phyloP scores from a whole-genome alignment of 2,329 filamentous ascomycete species.

The Westerdykella ornata region DNA sequence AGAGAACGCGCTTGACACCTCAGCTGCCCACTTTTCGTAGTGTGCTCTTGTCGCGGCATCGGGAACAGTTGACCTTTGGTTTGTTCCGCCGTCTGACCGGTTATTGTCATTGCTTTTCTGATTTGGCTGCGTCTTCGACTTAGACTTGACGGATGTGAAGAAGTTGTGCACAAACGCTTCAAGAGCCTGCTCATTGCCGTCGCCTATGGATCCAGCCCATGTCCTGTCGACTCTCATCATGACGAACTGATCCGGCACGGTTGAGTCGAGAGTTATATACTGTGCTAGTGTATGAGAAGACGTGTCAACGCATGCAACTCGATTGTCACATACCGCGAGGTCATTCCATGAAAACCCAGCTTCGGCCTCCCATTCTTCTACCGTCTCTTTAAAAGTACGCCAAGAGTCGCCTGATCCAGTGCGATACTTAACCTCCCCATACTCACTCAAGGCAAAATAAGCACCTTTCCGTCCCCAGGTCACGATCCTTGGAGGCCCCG shows the following conservation, averaged over 20 bases:
- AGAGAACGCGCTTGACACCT: conserved; percentile 22
- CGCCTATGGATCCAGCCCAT: conserved; percentile 33
- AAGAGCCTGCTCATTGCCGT: conserved; percentile 28
- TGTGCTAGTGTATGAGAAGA: background rate
- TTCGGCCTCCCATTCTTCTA: conserved; percentile 32
- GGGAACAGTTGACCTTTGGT: conserved; percentile 3
- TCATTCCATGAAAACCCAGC: conserved; percentile 26
- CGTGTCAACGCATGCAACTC: no score
- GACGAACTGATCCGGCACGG: conserved; percentile 29
- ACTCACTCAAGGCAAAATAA: conserved; percentile 35
- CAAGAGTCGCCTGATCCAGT: conserved; percentile 18
- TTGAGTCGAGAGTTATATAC: conserved; percentile 28
- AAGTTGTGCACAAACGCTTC: conserved; percentile 28
- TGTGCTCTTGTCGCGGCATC: conserved; percentile 18
- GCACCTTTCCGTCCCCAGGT: conserved; percentile 28
- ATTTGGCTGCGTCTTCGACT: conserved; percentile 12
- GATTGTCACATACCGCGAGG: conserved; percentile 12
- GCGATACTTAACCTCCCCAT: conserved; percentile 27
- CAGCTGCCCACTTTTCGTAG: conserved; percentile 28
- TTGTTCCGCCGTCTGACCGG: background rate
- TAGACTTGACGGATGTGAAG: conserved; percentile 17
- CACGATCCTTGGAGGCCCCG: conserved; percentile 28
- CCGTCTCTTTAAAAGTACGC: conserved; percentile 29
- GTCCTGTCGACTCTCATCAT: conserved; percentile 30
- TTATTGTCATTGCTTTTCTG: conserved; percentile 1